Conservation (phyloP, 2,329 filamentous ascomycete species). For the Aspergillus ustus region DNA sequence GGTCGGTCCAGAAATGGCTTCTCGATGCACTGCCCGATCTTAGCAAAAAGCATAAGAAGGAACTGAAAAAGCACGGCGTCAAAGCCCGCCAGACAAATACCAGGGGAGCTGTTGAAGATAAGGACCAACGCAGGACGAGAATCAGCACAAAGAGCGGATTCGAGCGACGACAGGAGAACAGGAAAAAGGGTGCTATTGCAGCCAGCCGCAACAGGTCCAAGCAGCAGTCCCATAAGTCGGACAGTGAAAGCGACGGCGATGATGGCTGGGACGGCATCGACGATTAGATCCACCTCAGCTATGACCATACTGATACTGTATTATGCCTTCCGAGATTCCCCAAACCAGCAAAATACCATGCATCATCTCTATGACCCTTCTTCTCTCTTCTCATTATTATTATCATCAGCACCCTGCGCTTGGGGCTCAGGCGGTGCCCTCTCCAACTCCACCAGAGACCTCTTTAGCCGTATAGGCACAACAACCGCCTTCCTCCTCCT, state of each 20-base stretch:
- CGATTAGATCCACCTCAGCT: conserved; percentile 30
- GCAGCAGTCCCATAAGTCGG: conserved; percentile 18
- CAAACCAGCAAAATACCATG: conserved; percentile 15
- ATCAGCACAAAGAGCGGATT: conserved; percentile 70
- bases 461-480: conserved; percentile 33
- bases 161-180: conserved; percentile 52
- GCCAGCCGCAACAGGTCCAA: conserved; percentile 44
- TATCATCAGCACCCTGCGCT: background rate
- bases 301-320: conserved; percentile 21
- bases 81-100: conserved; percentile 64
- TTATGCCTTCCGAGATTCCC: conserved; percentile 26
- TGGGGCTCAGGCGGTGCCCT: background rate
- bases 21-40: conserved; percentile 84
- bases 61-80: conserved; percentile 79
- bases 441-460: conserved; percentile 29
- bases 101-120: conserved; percentile 48
- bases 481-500: conserved; percentile 34
- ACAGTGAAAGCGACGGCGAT: conserved; percentile 35
- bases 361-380: conserved; percentile 12
- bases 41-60: conserved; percentile 81
- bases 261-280: conserved; percentile 45
- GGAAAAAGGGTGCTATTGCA: conserved; percentile 50
- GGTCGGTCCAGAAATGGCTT: conserved; percentile 79
- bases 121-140: conserved; percentile 58
- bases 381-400: conserved; percentile 9